Evolutionary conservation across 495 filamentous ascomycete genomes (phyloP).

Genomic region (Bryoglossum gracile): DNA sequence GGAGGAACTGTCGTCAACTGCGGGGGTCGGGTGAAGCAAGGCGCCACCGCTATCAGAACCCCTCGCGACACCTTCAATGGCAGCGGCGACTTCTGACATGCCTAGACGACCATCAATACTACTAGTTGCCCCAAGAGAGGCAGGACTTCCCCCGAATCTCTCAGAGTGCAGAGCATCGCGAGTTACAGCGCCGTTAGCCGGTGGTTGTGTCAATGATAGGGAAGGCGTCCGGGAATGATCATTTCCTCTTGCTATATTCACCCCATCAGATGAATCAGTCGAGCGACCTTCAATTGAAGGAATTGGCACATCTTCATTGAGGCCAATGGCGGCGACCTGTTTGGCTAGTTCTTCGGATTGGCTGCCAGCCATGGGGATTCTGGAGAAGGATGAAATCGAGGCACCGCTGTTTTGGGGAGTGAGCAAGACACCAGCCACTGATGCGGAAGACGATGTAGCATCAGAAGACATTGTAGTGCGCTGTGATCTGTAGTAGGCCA

Average conservation of each 20-base stretch:
- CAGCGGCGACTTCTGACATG: conserved; percentile 8
- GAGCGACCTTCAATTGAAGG: conserved; percentile 10
- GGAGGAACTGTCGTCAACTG: background rate
- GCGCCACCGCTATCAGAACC: background rate
- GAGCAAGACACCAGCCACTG: background rate
- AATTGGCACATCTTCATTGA: conserved; percentile 2
- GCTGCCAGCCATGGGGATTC: background rate
- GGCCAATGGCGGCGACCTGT: background rate
- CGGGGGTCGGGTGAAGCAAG: background rate
- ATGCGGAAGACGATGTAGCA: conserved; percentile 1
- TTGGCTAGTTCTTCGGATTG: background rate
- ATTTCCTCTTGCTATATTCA: background rate
- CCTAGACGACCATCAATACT: conserved; percentile 8
- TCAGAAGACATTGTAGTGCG: background rate
- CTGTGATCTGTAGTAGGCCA: background rate
- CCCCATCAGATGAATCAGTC: conserved; percentile 4
- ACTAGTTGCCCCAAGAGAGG: background rate
- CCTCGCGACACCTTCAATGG: conserved; percentile 1
- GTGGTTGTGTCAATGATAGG: conserved; percentile 2
- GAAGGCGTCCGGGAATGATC: conserved; percentile 5
- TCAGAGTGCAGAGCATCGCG: background rate
- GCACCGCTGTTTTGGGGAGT: conserved; percentile 1
- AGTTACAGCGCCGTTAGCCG: background rate
- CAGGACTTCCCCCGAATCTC: background rate
- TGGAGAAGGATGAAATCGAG: background rate